phyloP scores from a whole-genome alignment of 805 yeast genomes.

The Saccharomycopsis selenospora region DNA sequence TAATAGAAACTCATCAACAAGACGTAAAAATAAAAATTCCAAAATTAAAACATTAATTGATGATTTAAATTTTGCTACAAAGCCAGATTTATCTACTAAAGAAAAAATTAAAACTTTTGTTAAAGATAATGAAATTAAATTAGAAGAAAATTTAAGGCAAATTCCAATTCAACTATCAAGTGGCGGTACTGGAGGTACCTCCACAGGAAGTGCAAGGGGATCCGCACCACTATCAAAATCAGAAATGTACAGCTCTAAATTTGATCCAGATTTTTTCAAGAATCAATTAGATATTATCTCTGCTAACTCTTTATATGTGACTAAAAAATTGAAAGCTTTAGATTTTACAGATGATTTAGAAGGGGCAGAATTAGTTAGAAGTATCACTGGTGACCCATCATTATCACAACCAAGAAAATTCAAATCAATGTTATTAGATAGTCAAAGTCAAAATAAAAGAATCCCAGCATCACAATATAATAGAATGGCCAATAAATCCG shows the following conservation, averaged over 20 bases:
- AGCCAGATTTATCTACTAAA: slow-evolving; percentile 18
- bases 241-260: slow-evolving; percentile 12
- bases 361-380: slow-evolving; percentile 35
- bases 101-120: slow-evolving; percentile 17
- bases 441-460: neutral
- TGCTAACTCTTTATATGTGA: slow-evolving; percentile 23
- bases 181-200: neutral
- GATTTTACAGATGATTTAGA: slow-evolving; percentile 33
- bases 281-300: slow-evolving; percentile 22
- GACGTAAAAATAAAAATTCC: slow-evolving; percentile 4
- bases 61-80: slow-evolving; percentile 24
- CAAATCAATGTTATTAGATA: slow-evolving; percentile 17
- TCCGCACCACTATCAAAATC: neutral
- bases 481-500: neutral
- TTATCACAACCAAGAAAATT: slow-evolving; percentile 9
- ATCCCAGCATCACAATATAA: slow-evolving; percentile 16
- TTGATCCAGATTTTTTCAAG: slow-evolving; percentile 20
- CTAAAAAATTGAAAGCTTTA: slow-evolving; percentile 20
- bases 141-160: slow-evolving; percentile 9
- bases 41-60: slow-evolving; percentile 27
- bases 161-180: slow-evolving; percentile 9
- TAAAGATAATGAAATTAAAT: slow-evolving; percentile 11
- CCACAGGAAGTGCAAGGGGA: slow-evolving; percentile 1
- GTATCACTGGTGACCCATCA: slow-evolving; percentile 31
- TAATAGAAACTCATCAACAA: neutral